Conservation (phyloP, 495 filamentous ascomycete genomes). For the Lasiosphaeris hirsuta region DNA sequence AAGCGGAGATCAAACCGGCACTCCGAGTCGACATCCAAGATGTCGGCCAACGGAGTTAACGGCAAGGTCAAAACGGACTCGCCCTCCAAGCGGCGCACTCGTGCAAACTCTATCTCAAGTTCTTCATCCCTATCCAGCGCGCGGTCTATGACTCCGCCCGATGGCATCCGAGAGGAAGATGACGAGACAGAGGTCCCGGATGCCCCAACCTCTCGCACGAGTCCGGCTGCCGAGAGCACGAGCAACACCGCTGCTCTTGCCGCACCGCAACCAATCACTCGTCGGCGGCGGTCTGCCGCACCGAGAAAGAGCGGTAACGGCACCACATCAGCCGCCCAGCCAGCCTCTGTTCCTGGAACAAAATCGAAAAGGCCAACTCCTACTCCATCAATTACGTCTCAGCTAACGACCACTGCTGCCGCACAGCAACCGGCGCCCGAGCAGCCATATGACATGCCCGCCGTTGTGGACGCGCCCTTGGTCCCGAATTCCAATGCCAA, state of each 20-base stretch:
- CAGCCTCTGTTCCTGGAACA: conserved; percentile 6
- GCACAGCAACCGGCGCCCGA: conserved; percentile 13
- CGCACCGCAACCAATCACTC: conserved; percentile 26
- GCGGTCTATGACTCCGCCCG: conserved; percentile 31
- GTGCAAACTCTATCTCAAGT: conserved; percentile 27
- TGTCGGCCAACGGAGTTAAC: conserved; percentile 18
- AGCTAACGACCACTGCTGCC: conserved; percentile 14
- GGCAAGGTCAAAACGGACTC: conserved; percentile 26
- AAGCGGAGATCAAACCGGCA: conserved; percentile 30
- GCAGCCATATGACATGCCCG: conserved; percentile 32
- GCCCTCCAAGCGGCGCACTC: conserved; percentile 22
- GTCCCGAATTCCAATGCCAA: conserved; percentile 25
- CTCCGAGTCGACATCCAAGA: conserved; percentile 17
- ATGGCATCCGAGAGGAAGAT: conserved; percentile 13
- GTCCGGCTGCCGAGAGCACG: conserved; percentile 20
- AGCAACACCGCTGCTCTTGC: conserved; percentile 13
- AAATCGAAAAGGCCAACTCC: conserved; percentile 5
- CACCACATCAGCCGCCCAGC: conserved; percentile 21
- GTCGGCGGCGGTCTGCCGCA: conserved; percentile 27
- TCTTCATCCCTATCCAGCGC: conserved; percentile 34
- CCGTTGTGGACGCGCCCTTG: conserved; percentile 26
- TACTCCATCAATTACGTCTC: background rate
- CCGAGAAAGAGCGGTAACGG: conserved; percentile 36
- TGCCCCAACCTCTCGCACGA: conserved; percentile 24
- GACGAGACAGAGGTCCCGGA: conserved; percentile 8